These are phyloP conservation scores for Mrakia blollopis DNA, from an alignment of 768 basidiomycete genomes.

Conservation along the genomic window DNA sequence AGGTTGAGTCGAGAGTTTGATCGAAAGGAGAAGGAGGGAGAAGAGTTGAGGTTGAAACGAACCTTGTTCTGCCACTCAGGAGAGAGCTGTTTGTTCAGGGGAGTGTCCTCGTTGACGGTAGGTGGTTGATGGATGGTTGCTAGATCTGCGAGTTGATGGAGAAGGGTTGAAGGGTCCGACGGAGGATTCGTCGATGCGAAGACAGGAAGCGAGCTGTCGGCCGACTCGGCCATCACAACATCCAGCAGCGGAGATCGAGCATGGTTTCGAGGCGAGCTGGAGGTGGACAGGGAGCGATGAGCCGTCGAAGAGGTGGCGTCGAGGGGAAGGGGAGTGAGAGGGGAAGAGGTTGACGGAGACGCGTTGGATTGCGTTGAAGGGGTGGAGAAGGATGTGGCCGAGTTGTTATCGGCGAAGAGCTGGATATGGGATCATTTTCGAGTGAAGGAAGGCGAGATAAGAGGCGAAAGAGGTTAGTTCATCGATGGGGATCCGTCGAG, in stretches of 20 bases:
- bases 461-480: background rate
- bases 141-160: background rate
- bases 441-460: background rate
- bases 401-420: conserved; percentile 2
- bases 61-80: background rate
- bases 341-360: background rate
- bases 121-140: background rate
- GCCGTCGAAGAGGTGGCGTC: background rate
- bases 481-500: background rate
- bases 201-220: background rate
- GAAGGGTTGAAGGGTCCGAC: background rate
- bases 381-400: background rate
- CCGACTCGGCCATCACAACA: background rate
- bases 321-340: background rate
- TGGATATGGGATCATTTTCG: background rate
- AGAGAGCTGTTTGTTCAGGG: background rate
- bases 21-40: background rate
- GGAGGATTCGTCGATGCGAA: background rate
- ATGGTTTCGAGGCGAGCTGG: background rate
- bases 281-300: background rate
- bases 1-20: background rate
- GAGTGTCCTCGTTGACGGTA: background rate
- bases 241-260: background rate
- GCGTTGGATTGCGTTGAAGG: background rate
- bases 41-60: background rate